Percentiles rank a stretch among this genome's conserved stretches.
These are phyloP conservation scores for Colletotrichum tanaceti DNA, from an alignment of 2,329 filamentous ascomycete species.

Conservation along the genomic window DNA sequence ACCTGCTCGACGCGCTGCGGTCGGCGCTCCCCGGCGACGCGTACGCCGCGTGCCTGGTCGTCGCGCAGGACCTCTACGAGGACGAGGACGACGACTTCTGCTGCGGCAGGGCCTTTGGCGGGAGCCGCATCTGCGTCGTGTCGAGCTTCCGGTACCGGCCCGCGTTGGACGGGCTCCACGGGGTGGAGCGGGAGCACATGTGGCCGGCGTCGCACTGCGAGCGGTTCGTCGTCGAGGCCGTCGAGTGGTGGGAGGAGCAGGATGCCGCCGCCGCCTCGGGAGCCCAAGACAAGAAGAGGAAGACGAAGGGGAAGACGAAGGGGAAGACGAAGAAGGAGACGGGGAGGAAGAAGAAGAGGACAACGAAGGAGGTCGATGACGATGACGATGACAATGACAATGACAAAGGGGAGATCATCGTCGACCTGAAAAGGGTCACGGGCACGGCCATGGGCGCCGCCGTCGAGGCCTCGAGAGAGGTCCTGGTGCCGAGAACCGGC, in stretches of 20 bases:
- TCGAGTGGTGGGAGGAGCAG: slow-evolving; percentile 38
- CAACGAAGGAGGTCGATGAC: too few species aligned
- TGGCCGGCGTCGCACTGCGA: slow-evolving; percentile 75
- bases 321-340: not conserved
- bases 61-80: slow-evolving; percentile 74
- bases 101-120: slow-evolving; percentile 74
- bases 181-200: slow-evolving; percentile 61
- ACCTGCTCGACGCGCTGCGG: slow-evolving; percentile 69
- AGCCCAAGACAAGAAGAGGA: too few species aligned
- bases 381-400: not conserved
- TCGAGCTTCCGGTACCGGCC: slow-evolving; percentile 72
- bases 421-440: slow-evolving; percentile 18
- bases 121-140: slow-evolving; percentile 70
- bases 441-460: slow-evolving; percentile 51
- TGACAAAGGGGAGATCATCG: not conserved
- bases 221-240: slow-evolving; percentile 58
- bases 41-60: slow-evolving; percentile 67
- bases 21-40: slow-evolving; percentile 67
- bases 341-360: too few species aligned
- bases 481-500: slow-evolving; percentile 42
- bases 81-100: slow-evolving; percentile 74
- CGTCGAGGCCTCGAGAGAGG: slow-evolving; percentile 45
- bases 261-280: slow-evolving; percentile 55
- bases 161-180: slow-evolving; percentile 53
- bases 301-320: not conserved